phyloP scores from a whole-genome alignment of 192 early-diverging fungal species.

The Coemansia asiatica region DNA sequence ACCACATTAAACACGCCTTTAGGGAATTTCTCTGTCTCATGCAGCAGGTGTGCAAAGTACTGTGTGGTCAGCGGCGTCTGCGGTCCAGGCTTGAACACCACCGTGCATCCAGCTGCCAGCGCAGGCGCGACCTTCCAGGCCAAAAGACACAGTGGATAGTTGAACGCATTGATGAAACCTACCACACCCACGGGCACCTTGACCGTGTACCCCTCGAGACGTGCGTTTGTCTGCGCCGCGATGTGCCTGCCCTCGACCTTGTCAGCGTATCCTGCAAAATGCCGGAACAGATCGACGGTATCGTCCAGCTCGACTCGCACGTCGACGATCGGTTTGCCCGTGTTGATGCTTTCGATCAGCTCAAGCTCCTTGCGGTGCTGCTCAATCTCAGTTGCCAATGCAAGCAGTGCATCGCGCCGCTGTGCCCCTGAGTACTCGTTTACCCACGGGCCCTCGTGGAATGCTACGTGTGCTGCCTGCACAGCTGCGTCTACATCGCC shows the following conservation, averaged over 20 bases:
- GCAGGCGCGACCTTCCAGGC: conserved; percentile 57
- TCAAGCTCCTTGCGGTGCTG: conserved; percentile 41
- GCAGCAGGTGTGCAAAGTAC: conserved; percentile 55
- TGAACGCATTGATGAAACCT: conserved; percentile 61
- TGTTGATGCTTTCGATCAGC: conserved; percentile 54
- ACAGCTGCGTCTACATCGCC: conserved; percentile 46
- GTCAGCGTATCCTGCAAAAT: conserved; percentile 54
- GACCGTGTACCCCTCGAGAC: conserved; percentile 44
- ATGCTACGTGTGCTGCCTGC: conserved; percentile 44
- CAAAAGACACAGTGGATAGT: conserved; percentile 61
- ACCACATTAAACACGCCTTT: conserved; percentile 57
- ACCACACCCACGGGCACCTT: conserved; percentile 56
- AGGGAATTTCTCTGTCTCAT: conserved; percentile 48
- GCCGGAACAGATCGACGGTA: conserved; percentile 51
- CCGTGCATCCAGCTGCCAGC: conserved; percentile 50
- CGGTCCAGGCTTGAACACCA: conserved; percentile 60
- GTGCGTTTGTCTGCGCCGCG: conserved; percentile 35
- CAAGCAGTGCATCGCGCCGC: conserved; percentile 56
- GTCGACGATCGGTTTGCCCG: conserved; percentile 58
- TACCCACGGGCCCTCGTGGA: conserved; percentile 48
- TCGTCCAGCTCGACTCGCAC: conserved; percentile 54
- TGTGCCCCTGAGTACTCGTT: conserved; percentile 53
- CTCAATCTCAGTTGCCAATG: conserved; percentile 47
- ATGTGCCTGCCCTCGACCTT: conserved; percentile 54
- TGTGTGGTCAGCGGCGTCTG: conserved; percentile 62